A percentile compares a stretch with the other conserved stretches of the same genome.
These are phyloP conservation scores for Penicillium carneum DNA, from an alignment of 2,329 filamentous ascomycete species.

Conservation along the genomic window DNA sequence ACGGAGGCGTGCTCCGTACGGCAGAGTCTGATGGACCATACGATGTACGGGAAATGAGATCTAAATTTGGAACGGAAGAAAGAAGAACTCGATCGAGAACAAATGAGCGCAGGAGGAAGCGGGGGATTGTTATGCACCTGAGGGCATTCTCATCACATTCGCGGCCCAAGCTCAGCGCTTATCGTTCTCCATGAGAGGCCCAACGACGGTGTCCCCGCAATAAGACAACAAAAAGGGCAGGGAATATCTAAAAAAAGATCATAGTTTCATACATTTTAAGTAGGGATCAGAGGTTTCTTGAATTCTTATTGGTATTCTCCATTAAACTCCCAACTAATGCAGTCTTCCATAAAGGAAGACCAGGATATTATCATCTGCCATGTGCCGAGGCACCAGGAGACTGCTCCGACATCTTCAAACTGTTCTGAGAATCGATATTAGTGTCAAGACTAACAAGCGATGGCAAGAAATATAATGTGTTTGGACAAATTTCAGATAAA, in stretches of 20 bases:
- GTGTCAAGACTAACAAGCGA: slow-evolving; percentile 26
- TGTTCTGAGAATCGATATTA: slow-evolving; percentile 30
- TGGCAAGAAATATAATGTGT: slow-evolving; percentile 18
- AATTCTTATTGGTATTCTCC: slow-evolving; percentile 6
- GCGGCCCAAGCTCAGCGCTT: slow-evolving; percentile 43
- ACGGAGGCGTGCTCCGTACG: slow-evolving; percentile 27
- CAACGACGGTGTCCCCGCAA: slow-evolving; percentile 26
- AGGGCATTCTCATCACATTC: slow-evolving; percentile 43
- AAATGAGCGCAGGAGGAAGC: slow-evolving; percentile 29
- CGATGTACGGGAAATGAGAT: slow-evolving; percentile 1
- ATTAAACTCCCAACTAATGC: slow-evolving; percentile 31
- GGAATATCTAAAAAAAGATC: slow-evolving; percentile 8
- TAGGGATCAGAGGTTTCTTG: background rate
- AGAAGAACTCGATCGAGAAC: slow-evolving; percentile 20
- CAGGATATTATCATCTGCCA: slow-evolving; percentile 17
- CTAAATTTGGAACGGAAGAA: slow-evolving; percentile 39
- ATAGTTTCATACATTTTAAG: background rate
- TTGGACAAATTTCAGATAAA: slow-evolving; percentile 43
- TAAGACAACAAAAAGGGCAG: slow-evolving; percentile 19
- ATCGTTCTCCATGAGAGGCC: slow-evolving; percentile 35
- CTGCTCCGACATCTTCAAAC: slow-evolving; percentile 4
- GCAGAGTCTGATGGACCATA: slow-evolving; percentile 18
- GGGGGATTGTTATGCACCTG: slow-evolving; percentile 39
- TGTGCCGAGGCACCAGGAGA: slow-evolving; percentile 10
- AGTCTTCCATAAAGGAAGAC: slow-evolving; percentile 17